These are phyloP conservation scores for Nannochloris sp. DNA, from an alignment of 139 green algal species.

Conservation along the genomic window DNA sequence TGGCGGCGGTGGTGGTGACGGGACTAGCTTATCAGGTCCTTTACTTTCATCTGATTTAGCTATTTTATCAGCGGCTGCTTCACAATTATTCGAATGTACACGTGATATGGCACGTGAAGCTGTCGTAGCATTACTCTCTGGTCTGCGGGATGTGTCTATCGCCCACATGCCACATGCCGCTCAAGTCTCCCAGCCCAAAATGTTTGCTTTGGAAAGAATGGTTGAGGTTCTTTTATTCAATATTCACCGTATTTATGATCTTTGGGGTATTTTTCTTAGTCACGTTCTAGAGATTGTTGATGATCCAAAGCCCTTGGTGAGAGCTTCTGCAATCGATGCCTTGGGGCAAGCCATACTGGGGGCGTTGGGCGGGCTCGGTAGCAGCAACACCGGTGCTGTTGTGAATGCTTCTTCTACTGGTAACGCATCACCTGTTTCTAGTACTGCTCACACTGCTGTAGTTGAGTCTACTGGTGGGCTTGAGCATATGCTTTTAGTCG, in stretches of 20 bases:
- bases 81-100: conserved; percentile 61
- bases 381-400: background rate
- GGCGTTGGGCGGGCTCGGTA: conserved; percentile 27
- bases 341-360: conserved; percentile 56
- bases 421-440: background rate
- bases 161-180: conserved; percentile 22
- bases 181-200: conserved; percentile 22
- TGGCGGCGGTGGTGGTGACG: background rate
- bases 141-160: conserved; percentile 36
- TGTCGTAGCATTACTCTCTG: conserved; percentile 47
- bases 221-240: conserved; percentile 68
- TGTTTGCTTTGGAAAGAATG: conserved; percentile 64
- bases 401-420: no score
- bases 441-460: background rate
- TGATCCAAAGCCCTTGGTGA: conserved; percentile 28
- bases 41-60: conserved; percentile 41
- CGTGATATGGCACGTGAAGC: conserved; percentile 50
- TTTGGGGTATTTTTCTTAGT: conserved; percentile 73
- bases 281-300: conserved; percentile 64
- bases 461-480: conserved; percentile 32
- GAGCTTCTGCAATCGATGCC: conserved; percentile 54
- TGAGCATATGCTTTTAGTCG: conserved; percentile 74
- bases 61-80: conserved; percentile 46
- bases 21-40: conserved; percentile 1
- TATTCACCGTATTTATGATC: conserved; percentile 47